These are phyloP conservation scores for Trichophyton equinum DNA, from an alignment of 2,329 filamentous ascomycete genomes.

Conservation along the genomic window DNA sequence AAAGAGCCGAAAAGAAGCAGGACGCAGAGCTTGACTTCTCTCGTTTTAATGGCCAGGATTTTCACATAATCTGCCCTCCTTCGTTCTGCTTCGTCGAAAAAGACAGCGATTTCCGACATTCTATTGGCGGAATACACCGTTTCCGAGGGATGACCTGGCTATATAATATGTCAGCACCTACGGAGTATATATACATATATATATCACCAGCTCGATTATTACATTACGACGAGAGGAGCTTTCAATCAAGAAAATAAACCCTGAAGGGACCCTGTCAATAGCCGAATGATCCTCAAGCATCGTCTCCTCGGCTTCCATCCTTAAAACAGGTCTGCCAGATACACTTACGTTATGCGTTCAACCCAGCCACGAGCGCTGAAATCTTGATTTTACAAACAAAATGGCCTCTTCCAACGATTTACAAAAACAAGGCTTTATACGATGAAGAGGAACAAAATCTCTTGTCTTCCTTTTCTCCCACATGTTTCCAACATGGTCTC, in stretches of 20 bases:
- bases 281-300: neutral
- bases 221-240: neutral
- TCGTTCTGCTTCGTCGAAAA: neutral
- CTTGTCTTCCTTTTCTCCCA: neutral
- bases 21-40: neutral
- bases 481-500: constrained; percentile 1
- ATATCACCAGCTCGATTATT: neutral
- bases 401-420: neutral
- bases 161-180: neutral
- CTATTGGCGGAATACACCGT: neutral
- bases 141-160: neutral
- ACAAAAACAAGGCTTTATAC: neutral
- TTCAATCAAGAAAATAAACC: neutral
- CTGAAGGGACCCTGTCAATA: constrained; percentile 1
- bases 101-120: neutral
- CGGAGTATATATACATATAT: neutral
- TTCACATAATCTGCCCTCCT: neutral
- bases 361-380: neutral
- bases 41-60: neutral
- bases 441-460: neutral
- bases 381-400: constrained; percentile 1
- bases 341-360: constrained; percentile 1
- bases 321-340: neutral
- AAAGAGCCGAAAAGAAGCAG: neutral
- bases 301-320: neutral